A percentile compares a stretch with the other conserved stretches of the same genome.
phyloP scores from a whole-genome alignment of 768 basidiomycete genomes.

The Krasilnikovozyma curviuscula region DNA sequence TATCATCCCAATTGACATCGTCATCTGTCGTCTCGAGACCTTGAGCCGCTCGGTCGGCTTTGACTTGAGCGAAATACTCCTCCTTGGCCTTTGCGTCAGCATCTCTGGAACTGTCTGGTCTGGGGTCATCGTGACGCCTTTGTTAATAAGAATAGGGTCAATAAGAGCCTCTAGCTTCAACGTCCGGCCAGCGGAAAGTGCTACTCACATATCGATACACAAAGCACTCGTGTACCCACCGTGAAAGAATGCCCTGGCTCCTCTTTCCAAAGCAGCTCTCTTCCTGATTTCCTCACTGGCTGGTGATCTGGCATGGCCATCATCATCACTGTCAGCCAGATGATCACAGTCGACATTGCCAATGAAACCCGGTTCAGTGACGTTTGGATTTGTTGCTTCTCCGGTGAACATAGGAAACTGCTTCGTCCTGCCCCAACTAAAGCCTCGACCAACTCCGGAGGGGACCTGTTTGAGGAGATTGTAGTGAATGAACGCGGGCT shows the following conservation, averaged over 20 bases:
- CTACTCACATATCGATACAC: conserved; percentile 17
- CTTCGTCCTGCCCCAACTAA: conserved; percentile 19
- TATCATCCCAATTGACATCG: conserved; percentile 1
- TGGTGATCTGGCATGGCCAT: conserved; percentile 14
- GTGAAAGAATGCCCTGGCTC: conserved; percentile 19
- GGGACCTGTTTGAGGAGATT: conserved; percentile 29
- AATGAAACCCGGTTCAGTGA: not conserved
- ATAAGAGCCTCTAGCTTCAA: too few relatives aligned
- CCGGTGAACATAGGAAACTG: too few relatives aligned
- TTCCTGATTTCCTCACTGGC: conserved; percentile 13
- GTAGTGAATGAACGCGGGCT: conserved; percentile 20
- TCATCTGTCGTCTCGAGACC: conserved; percentile 5
- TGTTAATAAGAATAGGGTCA: too few relatives aligned
- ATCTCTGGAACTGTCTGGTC: conserved; percentile 1
- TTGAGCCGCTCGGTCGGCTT: conserved; percentile 1
- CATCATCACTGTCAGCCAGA: conserved; percentile 14
- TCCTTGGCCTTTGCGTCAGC: conserved; percentile 1
- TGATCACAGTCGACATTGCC: not conserved
- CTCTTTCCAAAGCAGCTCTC: conserved; percentile 19
- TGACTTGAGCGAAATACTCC: not conserved
- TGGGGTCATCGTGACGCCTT: not conserved
- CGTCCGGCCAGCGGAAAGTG: too few relatives aligned
- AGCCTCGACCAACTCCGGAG: conserved; percentile 14
- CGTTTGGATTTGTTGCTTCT: too few relatives aligned
- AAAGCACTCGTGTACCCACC: conserved; percentile 15